A percentile compares a stretch with the other conserved stretches of the same genome.
phyloP scores from a whole-genome alignment of 1,284 basidiomycete genomes.

The Fomitiporia mediterranea region DNA sequence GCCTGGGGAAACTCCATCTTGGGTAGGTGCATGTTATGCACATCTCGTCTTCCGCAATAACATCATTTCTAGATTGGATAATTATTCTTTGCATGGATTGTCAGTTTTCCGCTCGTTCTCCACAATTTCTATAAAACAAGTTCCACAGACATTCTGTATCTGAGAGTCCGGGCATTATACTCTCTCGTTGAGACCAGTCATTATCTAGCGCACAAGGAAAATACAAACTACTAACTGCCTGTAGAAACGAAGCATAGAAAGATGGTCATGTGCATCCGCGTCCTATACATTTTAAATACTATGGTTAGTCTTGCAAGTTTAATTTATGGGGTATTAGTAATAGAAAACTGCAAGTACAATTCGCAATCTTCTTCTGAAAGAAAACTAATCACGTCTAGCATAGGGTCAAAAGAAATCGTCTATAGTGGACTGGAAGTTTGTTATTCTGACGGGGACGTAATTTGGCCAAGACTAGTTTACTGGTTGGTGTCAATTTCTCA shows the following conservation, averaged over 20 bases:
- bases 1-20: background rate
- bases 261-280: background rate
- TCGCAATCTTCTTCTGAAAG: too few relatives aligned
- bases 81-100: constrained; percentile 1
- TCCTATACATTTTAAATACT: background rate
- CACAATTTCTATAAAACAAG: too few relatives aligned
- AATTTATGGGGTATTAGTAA: too few relatives aligned
- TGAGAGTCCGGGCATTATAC: background rate
- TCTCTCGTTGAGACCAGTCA: background rate
- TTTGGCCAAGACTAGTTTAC: too few relatives aligned
- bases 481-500: too few relatives aligned
- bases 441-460: too few relatives aligned
- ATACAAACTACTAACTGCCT: background rate
- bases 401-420: too few relatives aligned
- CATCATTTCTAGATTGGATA: background rate
- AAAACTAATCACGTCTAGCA: too few relatives aligned
- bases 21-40: too few relatives aligned
- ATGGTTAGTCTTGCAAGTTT: background rate
- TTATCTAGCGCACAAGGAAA: background rate
- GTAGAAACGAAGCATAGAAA: background rate
- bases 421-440: too few relatives aligned
- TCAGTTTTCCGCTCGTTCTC: background rate
- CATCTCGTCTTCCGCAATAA: too few relatives aligned
- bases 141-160: constrained; percentile 8
- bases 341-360: too few relatives aligned